phyloP scores from a whole-genome alignment of 2,329 filamentous ascomycete species.

The Cryphonectria radicalis region DNA sequence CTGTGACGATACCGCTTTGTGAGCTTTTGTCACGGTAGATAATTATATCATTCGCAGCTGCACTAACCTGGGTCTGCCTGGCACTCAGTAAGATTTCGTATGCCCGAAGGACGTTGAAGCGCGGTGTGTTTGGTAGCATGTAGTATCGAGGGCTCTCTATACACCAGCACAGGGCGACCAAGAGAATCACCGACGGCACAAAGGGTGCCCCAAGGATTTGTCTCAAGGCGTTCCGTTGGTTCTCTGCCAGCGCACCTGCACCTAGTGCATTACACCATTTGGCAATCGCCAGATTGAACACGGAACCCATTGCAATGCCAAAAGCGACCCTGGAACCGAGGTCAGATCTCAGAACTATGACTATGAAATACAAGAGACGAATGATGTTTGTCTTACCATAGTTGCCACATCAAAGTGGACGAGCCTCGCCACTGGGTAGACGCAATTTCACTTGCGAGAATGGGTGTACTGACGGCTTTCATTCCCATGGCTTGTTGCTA shows the following conservation, averaged over 20 bases:
- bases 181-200: constrained; percentile 41
- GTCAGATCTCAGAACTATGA: background rate
- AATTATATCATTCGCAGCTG: background rate
- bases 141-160: constrained; percentile 47
- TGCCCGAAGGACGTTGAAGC: constrained; percentile 41
- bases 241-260: constrained; percentile 13
- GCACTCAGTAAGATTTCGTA: constrained; percentile 41
- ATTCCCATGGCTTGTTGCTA: constrained; percentile 48
- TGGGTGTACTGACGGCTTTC: constrained; percentile 53
- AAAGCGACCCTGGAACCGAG: constrained; percentile 37
- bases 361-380: background rate
- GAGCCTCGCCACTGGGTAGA: constrained; percentile 53
- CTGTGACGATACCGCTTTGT: constrained; percentile 28
- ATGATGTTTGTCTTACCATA: constrained; percentile 40
- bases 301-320: constrained; percentile 43
- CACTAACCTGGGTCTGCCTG: constrained; percentile 42
- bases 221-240: constrained; percentile 32
- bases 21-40: background rate
- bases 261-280: constrained; percentile 24
- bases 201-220: constrained; percentile 44
- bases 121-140: constrained; percentile 41
- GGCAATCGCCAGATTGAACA: constrained; percentile 45
- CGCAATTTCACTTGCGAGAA: constrained; percentile 51
- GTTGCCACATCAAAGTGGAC: constrained; percentile 52
- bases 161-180: constrained; percentile 43